These are phyloP conservation scores for Kalaharituber pfeilii DNA, from an alignment of 2,329 filamentous ascomycete species.

Conservation along the genomic window DNA sequence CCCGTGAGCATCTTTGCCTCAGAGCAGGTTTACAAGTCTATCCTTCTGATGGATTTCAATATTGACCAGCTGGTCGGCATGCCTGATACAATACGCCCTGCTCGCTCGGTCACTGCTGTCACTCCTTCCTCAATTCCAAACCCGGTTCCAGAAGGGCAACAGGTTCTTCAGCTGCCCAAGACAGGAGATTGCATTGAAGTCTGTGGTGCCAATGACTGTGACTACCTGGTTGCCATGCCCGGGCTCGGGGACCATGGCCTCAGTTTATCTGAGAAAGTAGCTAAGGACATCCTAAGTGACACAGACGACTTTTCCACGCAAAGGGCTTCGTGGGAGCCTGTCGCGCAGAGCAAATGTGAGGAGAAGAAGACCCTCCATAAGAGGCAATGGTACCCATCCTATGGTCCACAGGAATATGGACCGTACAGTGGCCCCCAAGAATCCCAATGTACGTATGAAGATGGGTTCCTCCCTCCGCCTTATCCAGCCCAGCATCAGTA, in stretches of 20 bases:
- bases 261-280: background rate
- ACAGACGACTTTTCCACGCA: background rate
- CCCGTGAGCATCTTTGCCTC: background rate
- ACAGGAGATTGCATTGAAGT: background rate
- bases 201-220: background rate
- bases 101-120: too few species aligned
- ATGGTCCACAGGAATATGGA: background rate
- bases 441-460: too few species aligned
- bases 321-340: background rate
- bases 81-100: background rate
- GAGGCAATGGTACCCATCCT: conserved; percentile 1
- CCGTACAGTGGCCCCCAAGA: too few species aligned
- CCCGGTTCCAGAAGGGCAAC: background rate
- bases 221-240: background rate
- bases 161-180: background rate
- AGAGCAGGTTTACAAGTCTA: background rate
- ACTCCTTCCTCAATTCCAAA: background rate
- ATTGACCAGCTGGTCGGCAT: background rate
- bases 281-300: background rate
- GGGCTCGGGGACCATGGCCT: background rate
- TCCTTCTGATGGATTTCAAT: background rate
- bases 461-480: too few species aligned
- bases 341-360: background rate
- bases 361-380: background rate
- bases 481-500: too few species aligned